Conservation (phyloP, 2,329 filamentous ascomycete species). For the Apiospora hydei region DNA sequence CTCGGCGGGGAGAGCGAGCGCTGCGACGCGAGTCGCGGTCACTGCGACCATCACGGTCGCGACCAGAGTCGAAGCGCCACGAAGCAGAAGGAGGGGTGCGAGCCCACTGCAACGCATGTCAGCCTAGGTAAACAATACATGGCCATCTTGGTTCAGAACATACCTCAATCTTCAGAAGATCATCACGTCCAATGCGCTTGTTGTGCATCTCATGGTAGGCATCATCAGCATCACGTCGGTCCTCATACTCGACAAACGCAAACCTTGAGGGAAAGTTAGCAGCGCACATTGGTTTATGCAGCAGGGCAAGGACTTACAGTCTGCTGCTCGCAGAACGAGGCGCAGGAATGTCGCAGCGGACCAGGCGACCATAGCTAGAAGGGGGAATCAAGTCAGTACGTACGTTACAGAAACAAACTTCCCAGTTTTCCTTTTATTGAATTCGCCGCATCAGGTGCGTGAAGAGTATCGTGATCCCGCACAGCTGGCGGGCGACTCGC, state of each 20-base stretch:
- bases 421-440: constrained; percentile 34
- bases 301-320: constrained; percentile 72
- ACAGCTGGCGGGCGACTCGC: constrained; percentile 46
- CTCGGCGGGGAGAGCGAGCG: constrained; percentile 69
- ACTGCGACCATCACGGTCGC: constrained; percentile 75
- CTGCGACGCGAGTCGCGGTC: constrained; percentile 55
- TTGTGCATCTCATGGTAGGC: constrained; percentile 99
- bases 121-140: neutral
- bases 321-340: constrained; percentile 92
- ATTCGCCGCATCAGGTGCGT: constrained; percentile 39
- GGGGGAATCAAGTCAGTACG: constrained; percentile 53
- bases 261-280: constrained; percentile 62
- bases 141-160: constrained; percentile 36
- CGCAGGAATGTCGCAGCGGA: constrained; percentile 97
- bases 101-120: constrained; percentile 77
- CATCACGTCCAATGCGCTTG: constrained; percentile 95
- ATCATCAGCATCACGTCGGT: constrained; percentile 96
- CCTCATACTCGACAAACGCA: constrained; percentile 99
- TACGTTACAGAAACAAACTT: constrained; percentile 37
- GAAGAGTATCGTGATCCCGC: constrained; percentile 42
- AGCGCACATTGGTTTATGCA: neutral
- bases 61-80: constrained; percentile 96
- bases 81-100: constrained; percentile 97
- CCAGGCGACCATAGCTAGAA: constrained; percentile 90
- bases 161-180: constrained; percentile 97